Base-by-base conservation (phyloP, 768 basidiomycete genomes). In the Podaxis rugospora region DNA sequence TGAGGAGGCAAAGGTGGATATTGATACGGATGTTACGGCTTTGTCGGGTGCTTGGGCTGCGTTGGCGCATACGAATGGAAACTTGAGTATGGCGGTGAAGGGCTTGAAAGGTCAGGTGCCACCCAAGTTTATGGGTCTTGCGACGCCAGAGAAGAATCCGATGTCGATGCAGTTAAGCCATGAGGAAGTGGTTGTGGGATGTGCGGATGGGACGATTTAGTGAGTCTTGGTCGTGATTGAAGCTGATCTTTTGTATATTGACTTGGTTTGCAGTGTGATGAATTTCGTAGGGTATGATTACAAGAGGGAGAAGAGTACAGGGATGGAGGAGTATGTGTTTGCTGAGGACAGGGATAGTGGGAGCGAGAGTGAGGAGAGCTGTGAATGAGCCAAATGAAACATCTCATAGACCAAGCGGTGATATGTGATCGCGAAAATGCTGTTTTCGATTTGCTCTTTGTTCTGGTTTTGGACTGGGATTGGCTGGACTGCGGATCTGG, bases 101-200 rank as follows among this genome's bases (percentile, higher is more conserved):
- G 91, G 90, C 5, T 67, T 92, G 0, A 71, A 83, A 44, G 87
- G 91, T 0, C 65, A 75, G 16, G 69, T 91, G 11, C 92, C 91
- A 1, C 67, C 68, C 36, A 91, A 89, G 69, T 94, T 93, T 66
- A 70, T 78, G 18, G 92, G 92, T 2, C 79, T 96, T 46, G 89
- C 92, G 32, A 90, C 85, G 23, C 92, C 94, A 1, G 93, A 90
- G 73, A 92, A 94, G 82, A 94, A 95, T 66, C 94, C 93, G 6
- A 94, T 94, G 93, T 90, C 90, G 63, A 90, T 96, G 87, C 92
- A 92, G 64, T 71, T 95, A 66, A 93, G 89, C 66, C 90, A 93
- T 65, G 93, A 95, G 68, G 92, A 94, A 69, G 89, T 95, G 0
- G 92, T 94, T 16, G 90, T 95, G 28, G 92, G 92, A 0, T 94